Conservation (phyloP, 1,139 yeast genomes). For the Pichia sp. region DNA sequence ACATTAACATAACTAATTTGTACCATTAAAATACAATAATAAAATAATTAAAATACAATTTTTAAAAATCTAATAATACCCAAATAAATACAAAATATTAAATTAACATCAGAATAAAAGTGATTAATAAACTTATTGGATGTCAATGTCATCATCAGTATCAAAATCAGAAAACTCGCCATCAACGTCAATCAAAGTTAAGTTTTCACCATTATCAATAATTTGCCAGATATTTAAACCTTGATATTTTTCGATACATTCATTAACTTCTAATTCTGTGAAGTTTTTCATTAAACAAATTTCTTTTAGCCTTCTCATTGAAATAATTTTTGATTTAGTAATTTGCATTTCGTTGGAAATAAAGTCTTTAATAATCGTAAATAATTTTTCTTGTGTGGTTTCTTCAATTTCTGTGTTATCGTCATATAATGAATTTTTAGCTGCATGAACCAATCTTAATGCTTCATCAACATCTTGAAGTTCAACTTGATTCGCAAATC, state of each 20-base stretch:
- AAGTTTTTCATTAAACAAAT: constrained; percentile 80
- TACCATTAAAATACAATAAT: not conserved
- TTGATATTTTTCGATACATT: constrained; percentile 70
- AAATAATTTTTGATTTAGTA: constrained; percentile 30
- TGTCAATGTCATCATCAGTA: not conserved
- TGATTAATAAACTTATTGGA: too few relatives aligned
- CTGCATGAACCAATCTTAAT: constrained; percentile 74
- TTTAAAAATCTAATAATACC: not conserved
- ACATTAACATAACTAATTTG: not conserved
- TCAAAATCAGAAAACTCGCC: constrained; percentile 17
- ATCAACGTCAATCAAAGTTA: constrained; percentile 33
- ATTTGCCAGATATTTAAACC: constrained; percentile 72
- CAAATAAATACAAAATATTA: not conserved
- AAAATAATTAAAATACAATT: not conserved
- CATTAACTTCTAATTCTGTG: constrained; percentile 70
- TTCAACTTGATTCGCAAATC: constrained; percentile 69
- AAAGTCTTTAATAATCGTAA: constrained; percentile 36
- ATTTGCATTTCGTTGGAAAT: constrained; percentile 18
- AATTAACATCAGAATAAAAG: too few relatives aligned
- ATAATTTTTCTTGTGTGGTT: constrained; percentile 43
- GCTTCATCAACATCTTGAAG: constrained; percentile 94
- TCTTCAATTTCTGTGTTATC: constrained; percentile 46
- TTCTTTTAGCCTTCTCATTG: constrained; percentile 55
- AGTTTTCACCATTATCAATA: constrained; percentile 56
- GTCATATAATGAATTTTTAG: constrained; percentile 70